Conservation (phyloP, 1,284 basidiomycete genomes). For the Schizophyllum amplum region DNA sequence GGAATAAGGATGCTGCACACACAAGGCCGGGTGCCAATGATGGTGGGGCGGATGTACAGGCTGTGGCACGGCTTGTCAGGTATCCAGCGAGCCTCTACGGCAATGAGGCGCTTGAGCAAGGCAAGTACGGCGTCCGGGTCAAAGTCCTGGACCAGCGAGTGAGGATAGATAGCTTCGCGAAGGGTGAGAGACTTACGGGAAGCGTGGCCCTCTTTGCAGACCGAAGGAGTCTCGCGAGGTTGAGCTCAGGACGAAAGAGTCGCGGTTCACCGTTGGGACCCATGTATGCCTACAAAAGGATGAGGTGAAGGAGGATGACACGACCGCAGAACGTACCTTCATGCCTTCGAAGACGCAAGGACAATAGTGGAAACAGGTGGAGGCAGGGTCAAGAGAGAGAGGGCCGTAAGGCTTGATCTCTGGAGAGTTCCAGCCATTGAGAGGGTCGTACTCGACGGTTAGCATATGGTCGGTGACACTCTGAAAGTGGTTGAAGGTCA, state of each 20-base stretch:
- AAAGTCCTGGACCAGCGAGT: too few relatives aligned
- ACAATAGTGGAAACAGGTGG: constrained; percentile 72
- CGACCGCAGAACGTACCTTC: constrained; percentile 45
- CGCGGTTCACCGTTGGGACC: constrained; percentile 55
- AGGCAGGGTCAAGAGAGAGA: constrained; percentile 63
- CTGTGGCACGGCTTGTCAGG: constrained; percentile 61
- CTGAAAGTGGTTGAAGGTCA: constrained; percentile 16
- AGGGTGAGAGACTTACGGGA: constrained; percentile 35
- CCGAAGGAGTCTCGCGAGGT: constrained; percentile 69
- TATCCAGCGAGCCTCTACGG: constrained; percentile 69
- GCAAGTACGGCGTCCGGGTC: too few relatives aligned
- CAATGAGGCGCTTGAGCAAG: constrained; percentile 64
- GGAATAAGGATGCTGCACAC: constrained; percentile 11
- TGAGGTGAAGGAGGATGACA: background rate
- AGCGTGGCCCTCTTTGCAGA: constrained; percentile 58
- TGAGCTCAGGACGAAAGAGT: constrained; percentile 74
- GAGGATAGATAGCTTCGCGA: too few relatives aligned
- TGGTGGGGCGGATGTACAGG: constrained; percentile 74
- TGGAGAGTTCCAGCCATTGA: constrained; percentile 70
- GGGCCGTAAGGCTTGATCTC: constrained; percentile 76
- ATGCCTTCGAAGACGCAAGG: constrained; percentile 82
- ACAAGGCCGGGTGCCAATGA: constrained; percentile 76
- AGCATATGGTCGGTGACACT: constrained; percentile 78
- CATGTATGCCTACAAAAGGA: constrained; percentile 58
- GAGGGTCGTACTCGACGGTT: constrained; percentile 51